phyloP scores from a whole-genome alignment of 768 basidiomycete genomes.

The Naganishia randhawae region DNA sequence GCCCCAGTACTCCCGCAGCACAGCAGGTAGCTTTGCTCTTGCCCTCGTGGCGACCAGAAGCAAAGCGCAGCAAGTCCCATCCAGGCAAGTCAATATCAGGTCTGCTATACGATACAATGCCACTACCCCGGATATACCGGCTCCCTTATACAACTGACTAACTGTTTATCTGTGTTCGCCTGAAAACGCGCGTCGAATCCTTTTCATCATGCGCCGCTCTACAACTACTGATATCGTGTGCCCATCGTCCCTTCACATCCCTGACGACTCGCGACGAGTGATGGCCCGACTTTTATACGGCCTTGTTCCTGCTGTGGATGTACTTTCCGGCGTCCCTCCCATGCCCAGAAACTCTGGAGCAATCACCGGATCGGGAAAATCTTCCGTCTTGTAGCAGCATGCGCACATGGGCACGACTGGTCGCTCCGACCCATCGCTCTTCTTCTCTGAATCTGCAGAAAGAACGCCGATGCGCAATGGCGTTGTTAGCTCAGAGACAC shows the following conservation, averaged over 20 bases:
- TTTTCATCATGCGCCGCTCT: background rate
- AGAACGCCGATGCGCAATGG: background rate
- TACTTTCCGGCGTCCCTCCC: background rate
- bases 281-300: background rate
- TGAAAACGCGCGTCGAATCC: background rate
- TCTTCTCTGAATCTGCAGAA: conserved; percentile 8
- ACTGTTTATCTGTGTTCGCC: background rate
- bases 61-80: too few relatives aligned
- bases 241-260: too few relatives aligned
- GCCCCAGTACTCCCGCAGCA: too few relatives aligned
- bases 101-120: background rate
- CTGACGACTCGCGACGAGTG: background rate
- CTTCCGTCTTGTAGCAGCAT: conserved; percentile 13
- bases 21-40: too few relatives aligned
- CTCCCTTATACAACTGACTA: background rate
- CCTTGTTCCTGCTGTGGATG: background rate
- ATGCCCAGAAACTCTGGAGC: background rate
- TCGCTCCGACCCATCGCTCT: conserved; percentile 4
- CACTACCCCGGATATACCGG: background rate
- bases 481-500: background rate
- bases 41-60: too few relatives aligned
- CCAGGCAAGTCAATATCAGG: background rate
- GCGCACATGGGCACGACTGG: conserved; percentile 6
- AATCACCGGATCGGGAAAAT: conserved; percentile 1
- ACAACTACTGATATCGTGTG: background rate